Percentiles rank a stretch among this genome's conserved stretches.
These are phyloP conservation scores for Pichia thaimueangensis DNA, from an alignment of 805 yeast species.

Conservation along the genomic window DNA sequence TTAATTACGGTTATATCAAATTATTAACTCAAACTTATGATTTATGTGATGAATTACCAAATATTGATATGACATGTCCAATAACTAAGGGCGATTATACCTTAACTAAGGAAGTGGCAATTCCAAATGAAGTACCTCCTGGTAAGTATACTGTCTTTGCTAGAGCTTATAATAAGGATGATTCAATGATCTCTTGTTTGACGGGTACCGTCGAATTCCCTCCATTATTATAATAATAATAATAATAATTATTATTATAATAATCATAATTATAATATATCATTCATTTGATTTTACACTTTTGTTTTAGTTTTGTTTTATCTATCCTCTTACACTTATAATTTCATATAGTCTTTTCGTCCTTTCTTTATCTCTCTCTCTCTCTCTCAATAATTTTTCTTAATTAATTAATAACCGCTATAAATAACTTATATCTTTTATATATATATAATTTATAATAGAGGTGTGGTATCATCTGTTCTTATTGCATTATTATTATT, in stretches of 20 bases:
- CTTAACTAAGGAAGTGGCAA: conserved; percentile 65
- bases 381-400: no score
- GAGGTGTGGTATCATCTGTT: not conserved
- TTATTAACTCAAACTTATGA: conserved; percentile 87
- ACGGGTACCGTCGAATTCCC: conserved; percentile 64
- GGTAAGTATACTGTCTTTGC: conserved; percentile 86
- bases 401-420: no score
- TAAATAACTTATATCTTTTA: no score
- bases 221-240: no score
- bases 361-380: no score
- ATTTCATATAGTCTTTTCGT: no score
- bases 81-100: conserved; percentile 60
- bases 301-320: no score
- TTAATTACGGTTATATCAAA: conserved; percentile 85
- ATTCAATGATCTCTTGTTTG: conserved; percentile 76
- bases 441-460: not conserved
- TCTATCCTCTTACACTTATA: no score
- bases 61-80: conserved; percentile 85
- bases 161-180: conserved; percentile 82
- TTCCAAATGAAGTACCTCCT: conserved; percentile 92
- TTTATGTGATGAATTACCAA: conserved; percentile 78
- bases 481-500: no score
- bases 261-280: no score
- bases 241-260: no score
- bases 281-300: no score